Conservation (phyloP, 805 yeast species). For the Blastobotrys robertii region DNA sequence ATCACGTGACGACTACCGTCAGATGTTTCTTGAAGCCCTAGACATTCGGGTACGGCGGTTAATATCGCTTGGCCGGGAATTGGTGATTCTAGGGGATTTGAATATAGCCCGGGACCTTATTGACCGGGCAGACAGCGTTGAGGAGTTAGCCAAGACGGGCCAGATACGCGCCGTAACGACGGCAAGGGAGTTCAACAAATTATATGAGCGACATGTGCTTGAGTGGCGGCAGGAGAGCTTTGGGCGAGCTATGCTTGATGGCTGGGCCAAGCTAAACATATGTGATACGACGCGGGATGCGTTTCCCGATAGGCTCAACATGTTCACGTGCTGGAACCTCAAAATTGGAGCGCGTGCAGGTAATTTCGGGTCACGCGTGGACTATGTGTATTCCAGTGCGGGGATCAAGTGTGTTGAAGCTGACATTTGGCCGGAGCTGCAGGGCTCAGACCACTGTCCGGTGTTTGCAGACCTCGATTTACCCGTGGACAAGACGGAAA, state of each 20-base stretch:
- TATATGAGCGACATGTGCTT: constrained; percentile 26
- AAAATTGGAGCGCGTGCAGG: constrained; percentile 63
- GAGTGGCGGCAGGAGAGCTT: constrained; percentile 34
- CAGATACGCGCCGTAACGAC: constrained; percentile 1
- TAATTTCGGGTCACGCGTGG: constrained; percentile 84
- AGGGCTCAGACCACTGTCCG: constrained; percentile 96
- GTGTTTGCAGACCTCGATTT: constrained; percentile 55
- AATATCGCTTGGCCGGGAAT: constrained; percentile 49
- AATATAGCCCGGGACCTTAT: constrained; percentile 72
- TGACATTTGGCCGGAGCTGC: constrained; percentile 55
- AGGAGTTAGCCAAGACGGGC: constrained; percentile 31
- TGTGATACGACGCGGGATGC: constrained; percentile 27
- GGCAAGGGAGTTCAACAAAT: constrained; percentile 27
- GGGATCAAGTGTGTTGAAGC: constrained; percentile 33
- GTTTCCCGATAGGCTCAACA: constrained; percentile 46
- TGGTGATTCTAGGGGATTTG: constrained; percentile 80
- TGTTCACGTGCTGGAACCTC: constrained; percentile 93
- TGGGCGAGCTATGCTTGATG: constrained; percentile 38
- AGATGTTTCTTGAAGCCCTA: constrained; percentile 47
- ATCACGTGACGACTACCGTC: constrained; percentile 41
- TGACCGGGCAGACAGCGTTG: constrained; percentile 69
- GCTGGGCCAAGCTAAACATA: constrained; percentile 27
- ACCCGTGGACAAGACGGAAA: neutral
- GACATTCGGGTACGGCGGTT: constrained; percentile 54
- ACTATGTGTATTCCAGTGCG: constrained; percentile 51